Percentiles rank a stretch among this genome's conserved stretches.
Evolutionary conservation across 768 basidiomycete species (phyloP).

Genomic region (Boletus coccyginus): DNA sequence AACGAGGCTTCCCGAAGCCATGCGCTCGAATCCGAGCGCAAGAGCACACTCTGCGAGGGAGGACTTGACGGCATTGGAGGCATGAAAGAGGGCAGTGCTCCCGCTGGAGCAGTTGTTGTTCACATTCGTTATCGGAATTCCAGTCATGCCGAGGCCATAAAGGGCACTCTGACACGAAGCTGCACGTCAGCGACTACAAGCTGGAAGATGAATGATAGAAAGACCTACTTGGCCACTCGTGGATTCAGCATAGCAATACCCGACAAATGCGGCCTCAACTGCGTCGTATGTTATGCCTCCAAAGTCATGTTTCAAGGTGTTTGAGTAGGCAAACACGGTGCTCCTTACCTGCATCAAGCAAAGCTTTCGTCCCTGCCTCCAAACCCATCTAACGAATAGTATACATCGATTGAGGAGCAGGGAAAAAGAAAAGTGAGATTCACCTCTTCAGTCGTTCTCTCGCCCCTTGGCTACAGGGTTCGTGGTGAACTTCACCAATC

Average conservation of each 20-base stretch:
- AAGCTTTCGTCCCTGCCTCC: conserved; percentile 81
- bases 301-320: conserved; percentile 15
- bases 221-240: conserved; percentile 61
- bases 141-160: too few species aligned
- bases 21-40: too few species aligned
- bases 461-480: conserved; percentile 52
- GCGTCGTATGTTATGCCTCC: conserved; percentile 76
- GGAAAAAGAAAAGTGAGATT: too few species aligned
- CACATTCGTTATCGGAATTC: too few species aligned
- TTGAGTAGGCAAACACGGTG: not conserved
- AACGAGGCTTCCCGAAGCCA: conserved; percentile 31
- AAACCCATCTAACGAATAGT: not conserved
- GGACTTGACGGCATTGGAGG: too few species aligned
- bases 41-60: too few species aligned
- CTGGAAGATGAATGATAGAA: not conserved
- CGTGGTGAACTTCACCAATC: not conserved
- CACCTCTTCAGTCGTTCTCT: conserved; percentile 26
- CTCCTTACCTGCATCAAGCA: conserved; percentile 69
- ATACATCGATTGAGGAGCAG: not conserved
- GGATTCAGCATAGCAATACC: conserved; percentile 76
- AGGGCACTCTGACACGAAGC: conserved; percentile 40
- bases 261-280: conserved; percentile 68
- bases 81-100: too few species aligned
- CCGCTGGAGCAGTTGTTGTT: too few species aligned
- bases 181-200: not conserved